Base-by-base conservation (phyloP, 345 rosid genomes). In the Aegle marmelos region DNA sequence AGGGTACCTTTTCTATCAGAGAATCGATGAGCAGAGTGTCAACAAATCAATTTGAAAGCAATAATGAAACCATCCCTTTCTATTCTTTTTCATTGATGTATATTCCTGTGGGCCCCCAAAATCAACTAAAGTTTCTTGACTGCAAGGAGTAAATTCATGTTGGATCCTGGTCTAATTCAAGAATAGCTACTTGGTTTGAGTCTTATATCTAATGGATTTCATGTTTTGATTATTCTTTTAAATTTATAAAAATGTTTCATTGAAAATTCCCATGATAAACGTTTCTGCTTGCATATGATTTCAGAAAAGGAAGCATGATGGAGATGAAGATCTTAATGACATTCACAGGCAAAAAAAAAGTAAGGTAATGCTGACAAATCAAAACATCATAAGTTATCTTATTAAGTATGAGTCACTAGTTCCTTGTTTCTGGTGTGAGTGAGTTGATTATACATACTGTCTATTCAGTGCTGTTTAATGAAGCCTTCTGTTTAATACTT, bases 241-340 rank as follows among this genome's bases (percentile, higher is more conserved):
- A 37, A 48, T 33, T 6, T 76, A 36, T 22, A 34, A 17, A 16
- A 22, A 37, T 65, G 27, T 75, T 56, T 41, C 30, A 39, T 64
- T 79, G 63, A 21, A 36, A 28, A 11, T 68, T 77, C 70, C 63
- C 65, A 13, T 34, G 60, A n/a, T 74, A 36, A 78, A 50, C 73
- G n/a, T 77, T 74, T 31, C 9, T 68, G 37, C 54, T 80, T 71
- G 41, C 33, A 60, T 73, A 65, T 79, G 33, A 73, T 79, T 84
- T 83, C 93, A 96, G 99, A 96, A 94, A 91, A 88, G 99, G 88
- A 96, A 92, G 88, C 99, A 92, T 59, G 96, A 87, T 70, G 98
- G 97, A 56, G 98, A 92, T 50, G 99, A 96, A 86, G 94, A 94
- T 87, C 83, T 89, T 13, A 96, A 86, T 83, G 98, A 92, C 58